These are phyloP conservation scores for Aureobasidium sp. DNA, from an alignment of 2,329 filamentous ascomycete genomes.

Conservation along the genomic window DNA sequence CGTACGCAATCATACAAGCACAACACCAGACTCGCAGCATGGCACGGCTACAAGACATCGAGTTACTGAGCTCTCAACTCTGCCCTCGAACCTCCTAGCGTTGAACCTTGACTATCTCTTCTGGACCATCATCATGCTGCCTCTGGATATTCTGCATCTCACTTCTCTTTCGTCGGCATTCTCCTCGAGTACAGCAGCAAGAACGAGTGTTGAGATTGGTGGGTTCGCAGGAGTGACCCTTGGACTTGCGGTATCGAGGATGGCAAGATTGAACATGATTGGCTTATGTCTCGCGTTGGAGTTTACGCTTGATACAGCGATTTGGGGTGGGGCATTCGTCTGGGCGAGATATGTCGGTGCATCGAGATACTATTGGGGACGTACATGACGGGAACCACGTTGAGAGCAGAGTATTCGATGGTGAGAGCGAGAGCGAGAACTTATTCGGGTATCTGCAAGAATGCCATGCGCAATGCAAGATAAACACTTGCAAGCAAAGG, in stretches of 20 bases:
- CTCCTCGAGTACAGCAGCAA: background rate
- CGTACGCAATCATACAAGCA: background rate
- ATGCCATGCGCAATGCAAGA: too few relatives aligned
- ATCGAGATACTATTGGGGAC: slow-evolving; percentile 9
- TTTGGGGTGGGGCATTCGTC: slow-evolving; percentile 9
- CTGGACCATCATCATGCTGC: background rate
- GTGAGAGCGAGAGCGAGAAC: too few relatives aligned
- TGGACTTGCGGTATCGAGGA: background rate
- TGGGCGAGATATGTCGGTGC: slow-evolving; percentile 6
- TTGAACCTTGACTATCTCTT: background rate
- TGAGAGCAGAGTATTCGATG: too few relatives aligned
- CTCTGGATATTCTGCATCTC: background rate
- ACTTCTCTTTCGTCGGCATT: background rate
- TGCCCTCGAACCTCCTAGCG: background rate
- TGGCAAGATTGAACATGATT: slow-evolving; percentile 3
- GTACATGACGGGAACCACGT: background rate
- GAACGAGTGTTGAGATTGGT: background rate
- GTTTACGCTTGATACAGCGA: slow-evolving; percentile 3
- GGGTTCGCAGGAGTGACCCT: background rate
- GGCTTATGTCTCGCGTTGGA: slow-evolving; percentile 13
- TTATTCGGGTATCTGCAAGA: too few relatives aligned
- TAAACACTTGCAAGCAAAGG: background rate
- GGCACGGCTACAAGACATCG: background rate
- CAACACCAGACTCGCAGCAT: background rate
- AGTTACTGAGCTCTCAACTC: background rate